A percentile compares a stretch with the other conserved stretches of the same genome.
Conservation (phyloP, 176 grass and related monocot genomes). For the barley (Hordeum vulgare) region DNA sequence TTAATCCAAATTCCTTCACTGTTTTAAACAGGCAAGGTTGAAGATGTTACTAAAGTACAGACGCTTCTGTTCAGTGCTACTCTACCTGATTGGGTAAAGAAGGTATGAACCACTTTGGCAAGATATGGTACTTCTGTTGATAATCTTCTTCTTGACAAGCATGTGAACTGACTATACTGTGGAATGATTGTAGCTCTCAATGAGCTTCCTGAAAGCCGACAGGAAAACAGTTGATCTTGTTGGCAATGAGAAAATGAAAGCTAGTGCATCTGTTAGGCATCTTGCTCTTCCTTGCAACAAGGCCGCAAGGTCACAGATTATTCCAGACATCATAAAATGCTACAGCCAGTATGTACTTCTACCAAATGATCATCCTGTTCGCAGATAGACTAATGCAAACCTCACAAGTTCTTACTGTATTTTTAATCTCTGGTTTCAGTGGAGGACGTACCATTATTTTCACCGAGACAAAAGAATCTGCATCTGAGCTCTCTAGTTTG, state of each 20-base stretch:
- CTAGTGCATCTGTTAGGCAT: constrained; percentile 85
- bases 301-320: constrained; percentile 69
- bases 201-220: constrained; percentile 72
- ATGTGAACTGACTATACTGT: background rate
- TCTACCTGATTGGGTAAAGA: constrained; percentile 84
- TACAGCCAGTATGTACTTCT: constrained; percentile 72
- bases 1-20: constrained; percentile 1
- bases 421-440: constrained; percentile 32
- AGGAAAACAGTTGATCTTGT: constrained; percentile 95
- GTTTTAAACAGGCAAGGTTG: constrained; percentile 69
- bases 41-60: constrained; percentile 86
- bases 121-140: background rate
- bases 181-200: constrained; percentile 60
- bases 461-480: constrained; percentile 79
- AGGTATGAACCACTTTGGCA: constrained; percentile 31
- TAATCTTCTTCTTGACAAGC: background rate
- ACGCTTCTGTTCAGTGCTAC: constrained; percentile 98
- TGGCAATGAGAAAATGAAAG: constrained; percentile 87
- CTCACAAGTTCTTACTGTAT: background rate
- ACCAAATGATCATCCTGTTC: background rate
- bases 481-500: constrained; percentile 71
- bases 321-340: constrained; percentile 89
- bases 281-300: constrained; percentile 90
- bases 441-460: constrained; percentile 94
- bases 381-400: background rate